Evolutionary conservation across 371 early-diverging fungal species (phyloP), one percentile per base, ranked within the genome.

Genomic region (Mucor circinelloides): DNA sequence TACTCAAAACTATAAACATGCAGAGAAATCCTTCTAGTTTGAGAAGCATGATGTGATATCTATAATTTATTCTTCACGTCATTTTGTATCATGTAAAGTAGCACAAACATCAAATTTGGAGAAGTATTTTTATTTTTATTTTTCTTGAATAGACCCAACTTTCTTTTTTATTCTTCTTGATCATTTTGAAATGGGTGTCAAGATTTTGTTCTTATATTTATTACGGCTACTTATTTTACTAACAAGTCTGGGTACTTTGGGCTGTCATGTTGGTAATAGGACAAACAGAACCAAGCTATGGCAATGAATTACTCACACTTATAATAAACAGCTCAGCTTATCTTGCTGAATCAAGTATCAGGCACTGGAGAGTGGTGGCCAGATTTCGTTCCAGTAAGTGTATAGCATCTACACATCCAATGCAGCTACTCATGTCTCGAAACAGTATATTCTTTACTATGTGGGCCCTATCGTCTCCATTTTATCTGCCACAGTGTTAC

Each of bases 391-490:
- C 80, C 77, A 28, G 80, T 79, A 71, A 62, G 60, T 52, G 9
- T 21, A 36, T 17, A 44, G 54, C 19, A 61, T 23, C 9, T 6
- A 25, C 36, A 15, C 21, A 65, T 54, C 9, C 8, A 28, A 28
- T 5, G 13, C 54, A 3, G 3, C 10, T 21, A 21, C 17, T 60
- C 52, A 23, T 2, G n/a, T 27, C 0, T 32, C 13, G 40, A 30
- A n/a, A 46, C 48, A 82, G 83, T 82, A 78, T 59, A 76, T 69
- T 23, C 57, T 82, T 9, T 82, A 82, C 57, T 75, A 75, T 58
- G 78, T 78, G 19, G 83, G 78, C 2, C 70, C 75, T 1, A 77
- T 78, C 6, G 62, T 78, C 4, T 82, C 83, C 2, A 54, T 70
- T 8, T 19, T 82, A 6, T 78, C 74, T 50, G 55, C 72, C 2